phyloP scores from a whole-genome alignment of 2,329 filamentous ascomycete genomes.

The Thermothelomyces thermophilus region DNA sequence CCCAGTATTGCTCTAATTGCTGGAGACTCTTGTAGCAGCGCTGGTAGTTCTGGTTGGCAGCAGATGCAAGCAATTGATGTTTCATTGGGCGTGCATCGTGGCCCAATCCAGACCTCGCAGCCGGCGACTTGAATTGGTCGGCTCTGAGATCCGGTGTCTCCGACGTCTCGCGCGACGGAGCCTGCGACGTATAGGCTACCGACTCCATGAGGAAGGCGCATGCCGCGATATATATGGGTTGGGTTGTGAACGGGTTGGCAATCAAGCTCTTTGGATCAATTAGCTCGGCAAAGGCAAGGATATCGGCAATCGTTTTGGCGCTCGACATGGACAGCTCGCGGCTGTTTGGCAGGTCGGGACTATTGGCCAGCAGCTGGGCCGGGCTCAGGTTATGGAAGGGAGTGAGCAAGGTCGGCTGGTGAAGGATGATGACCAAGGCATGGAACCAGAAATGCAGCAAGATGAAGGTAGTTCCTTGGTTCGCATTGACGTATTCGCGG shows the following conservation, averaged over 20 bases:
- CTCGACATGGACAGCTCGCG: constrained; percentile 79
- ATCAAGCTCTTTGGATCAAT: constrained; percentile 82
- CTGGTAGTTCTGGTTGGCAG: constrained; percentile 81
- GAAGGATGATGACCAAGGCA: constrained; percentile 74
- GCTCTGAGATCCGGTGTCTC: constrained; percentile 35
- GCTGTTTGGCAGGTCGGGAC: constrained; percentile 66
- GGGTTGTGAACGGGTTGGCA: constrained; percentile 81
- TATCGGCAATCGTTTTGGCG: constrained; percentile 86
- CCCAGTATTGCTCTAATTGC: constrained; percentile 78
- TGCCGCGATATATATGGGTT: constrained; percentile 86
- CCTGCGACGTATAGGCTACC: constrained; percentile 60
- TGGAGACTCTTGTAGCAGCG: constrained; percentile 78
- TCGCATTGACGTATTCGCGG: constrained; percentile 71
- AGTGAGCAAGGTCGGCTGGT: constrained; percentile 75
- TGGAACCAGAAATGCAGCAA: constrained; percentile 87
- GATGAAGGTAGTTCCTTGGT: constrained; percentile 81
- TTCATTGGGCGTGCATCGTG: constrained; percentile 41
- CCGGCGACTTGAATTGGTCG: constrained; percentile 19
- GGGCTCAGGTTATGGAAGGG: constrained; percentile 56
- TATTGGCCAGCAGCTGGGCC: constrained; percentile 70
- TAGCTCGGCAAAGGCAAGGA: constrained; percentile 76
- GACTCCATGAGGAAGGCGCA: constrained; percentile 85
- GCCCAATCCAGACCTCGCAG: constrained; percentile 8
- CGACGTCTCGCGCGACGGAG: constrained; percentile 54
- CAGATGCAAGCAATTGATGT: constrained; percentile 70